These are phyloP conservation scores for Neurospora sublineolata DNA, from an alignment of 495 filamentous ascomycete species.

Conservation along the genomic window DNA sequence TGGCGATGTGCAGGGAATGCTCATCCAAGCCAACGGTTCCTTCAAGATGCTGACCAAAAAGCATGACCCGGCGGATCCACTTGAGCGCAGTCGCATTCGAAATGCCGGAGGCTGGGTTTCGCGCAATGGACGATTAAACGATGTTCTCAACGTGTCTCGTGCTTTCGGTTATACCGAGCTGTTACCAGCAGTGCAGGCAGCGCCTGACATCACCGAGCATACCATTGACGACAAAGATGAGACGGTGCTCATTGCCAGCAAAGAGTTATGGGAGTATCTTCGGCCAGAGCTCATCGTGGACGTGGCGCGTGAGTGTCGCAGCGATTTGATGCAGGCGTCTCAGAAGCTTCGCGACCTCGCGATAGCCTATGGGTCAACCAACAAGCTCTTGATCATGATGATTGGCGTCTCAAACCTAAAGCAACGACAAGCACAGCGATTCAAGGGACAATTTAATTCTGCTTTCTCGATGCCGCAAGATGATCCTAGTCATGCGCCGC, in stretches of 20 bases:
- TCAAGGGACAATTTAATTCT: constrained; percentile 66
- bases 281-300: constrained; percentile 84
- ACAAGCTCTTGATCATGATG: constrained; percentile 98
- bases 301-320: constrained; percentile 67
- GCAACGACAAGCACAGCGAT: constrained; percentile 55
- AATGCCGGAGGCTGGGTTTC: constrained; percentile 94
- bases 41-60: constrained; percentile 73
- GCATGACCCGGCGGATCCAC: constrained; percentile 78
- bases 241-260: constrained; percentile 81
- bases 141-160: constrained; percentile 78
- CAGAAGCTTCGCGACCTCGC: constrained; percentile 92
- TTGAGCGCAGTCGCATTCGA: constrained; percentile 78
- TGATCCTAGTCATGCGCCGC: constrained; percentile 50
- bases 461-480: constrained; percentile 59
- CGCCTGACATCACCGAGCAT: constrained; percentile 69
- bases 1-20: constrained; percentile 86
- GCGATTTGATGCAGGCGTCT: constrained; percentile 88
- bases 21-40: constrained; percentile 77
- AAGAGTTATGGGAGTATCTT: constrained; percentile 89
- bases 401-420: constrained; percentile 84
- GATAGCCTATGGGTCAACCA: constrained; percentile 82
- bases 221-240: constrained; percentile 84
- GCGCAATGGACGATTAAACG: constrained; percentile 85
- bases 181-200: constrained; percentile 87
- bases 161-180: constrained; percentile 90